Evolutionary conservation across 1,139 yeast species (phyloP).

Genomic region (Debaryomyces psychrophilus): DNA sequence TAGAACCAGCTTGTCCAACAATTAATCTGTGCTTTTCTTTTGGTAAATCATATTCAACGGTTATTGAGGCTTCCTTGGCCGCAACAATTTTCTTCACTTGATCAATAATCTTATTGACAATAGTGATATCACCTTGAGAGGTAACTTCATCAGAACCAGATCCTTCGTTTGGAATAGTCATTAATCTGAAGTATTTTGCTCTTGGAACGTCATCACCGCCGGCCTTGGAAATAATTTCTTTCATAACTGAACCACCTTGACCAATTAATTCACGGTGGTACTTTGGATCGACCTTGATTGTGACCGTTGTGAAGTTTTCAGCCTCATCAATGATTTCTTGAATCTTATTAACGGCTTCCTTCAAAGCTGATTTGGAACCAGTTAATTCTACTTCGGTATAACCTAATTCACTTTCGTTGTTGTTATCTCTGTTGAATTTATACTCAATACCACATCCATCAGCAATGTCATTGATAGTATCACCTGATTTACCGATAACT

Average conservation of each 20-base stretch:
- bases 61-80: constrained; percentile 64
- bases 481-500: constrained; percentile 90
- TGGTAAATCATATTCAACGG: constrained; percentile 62
- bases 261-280: constrained; percentile 84
- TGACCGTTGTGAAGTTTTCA: constrained; percentile 63
- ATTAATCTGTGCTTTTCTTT: constrained; percentile 75
- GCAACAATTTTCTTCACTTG: constrained; percentile 67
- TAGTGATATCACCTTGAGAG: constrained; percentile 72
- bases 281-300: constrained; percentile 73
- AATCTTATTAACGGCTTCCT: constrained; percentile 69
- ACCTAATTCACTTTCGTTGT: constrained; percentile 43
- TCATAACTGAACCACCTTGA: constrained; percentile 73
- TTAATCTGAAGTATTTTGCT: constrained; percentile 54
- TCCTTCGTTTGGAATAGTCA: constrained; percentile 76
- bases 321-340: constrained; percentile 65
- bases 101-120: constrained; percentile 70
- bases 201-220: constrained; percentile 66
- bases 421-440: constrained; percentile 56
- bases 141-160: constrained; percentile 64
- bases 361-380: constrained; percentile 82
- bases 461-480: constrained; percentile 77
- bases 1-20: constrained; percentile 81
- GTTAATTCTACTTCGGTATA: constrained; percentile 66
- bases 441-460: constrained; percentile 81
- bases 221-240: constrained; percentile 75